Base-by-base conservation (phyloP, 257 asterid genomes). In the Ophiorrhiza pumila region DNA sequence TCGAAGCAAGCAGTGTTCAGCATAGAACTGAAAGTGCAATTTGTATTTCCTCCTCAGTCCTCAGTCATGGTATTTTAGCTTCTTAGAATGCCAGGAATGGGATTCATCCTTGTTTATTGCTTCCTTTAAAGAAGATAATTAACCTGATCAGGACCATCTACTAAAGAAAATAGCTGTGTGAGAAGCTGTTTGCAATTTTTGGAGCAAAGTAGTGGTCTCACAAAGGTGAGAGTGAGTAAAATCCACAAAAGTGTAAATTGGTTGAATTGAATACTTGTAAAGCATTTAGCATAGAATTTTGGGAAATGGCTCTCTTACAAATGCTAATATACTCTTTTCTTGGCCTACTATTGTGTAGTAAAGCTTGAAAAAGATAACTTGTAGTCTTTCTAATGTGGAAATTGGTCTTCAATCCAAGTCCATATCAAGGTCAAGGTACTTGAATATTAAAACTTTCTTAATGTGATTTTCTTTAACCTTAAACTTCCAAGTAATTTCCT, bases 1-100 rank as follows among this genome's bases (percentile, higher is more conserved):
- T 76, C 81, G 81, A 3, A 72, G 87, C 27, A 83, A 83, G 55
- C 96, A 83, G 69, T 91, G 97, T 76, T 64, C 79, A 45, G 61
- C 71, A 3, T 71, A 73, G 68, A 83, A 86, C 72, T 85, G 83
- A 83, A 72, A 37, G 31, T 57, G 39, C 73, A 60, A 68, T 32
- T n/a, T 45, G 72, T n/a, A 43, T 32, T 31, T n/a, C 56, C n/a
- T 46, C 32, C 42, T 29, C 20, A 52, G n/a, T n/a, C n/a, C n/a
- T n/a, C n/a, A n/a, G 34, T 47, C 29, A 4, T 49, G 60, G 34
- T 18, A 18, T 17, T 32, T 14, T 62, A 7, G 42, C 49, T 4
- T 2, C 7, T 27, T 29, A 67, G 58, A 67, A 67, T 27, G 39
- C 27, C 53, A 9, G 53, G 25, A 67, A 15, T n/a, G 2, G 4